Base-by-base conservation (phyloP, 352 stramenopile species). In the Pythium monospermum region DNA sequence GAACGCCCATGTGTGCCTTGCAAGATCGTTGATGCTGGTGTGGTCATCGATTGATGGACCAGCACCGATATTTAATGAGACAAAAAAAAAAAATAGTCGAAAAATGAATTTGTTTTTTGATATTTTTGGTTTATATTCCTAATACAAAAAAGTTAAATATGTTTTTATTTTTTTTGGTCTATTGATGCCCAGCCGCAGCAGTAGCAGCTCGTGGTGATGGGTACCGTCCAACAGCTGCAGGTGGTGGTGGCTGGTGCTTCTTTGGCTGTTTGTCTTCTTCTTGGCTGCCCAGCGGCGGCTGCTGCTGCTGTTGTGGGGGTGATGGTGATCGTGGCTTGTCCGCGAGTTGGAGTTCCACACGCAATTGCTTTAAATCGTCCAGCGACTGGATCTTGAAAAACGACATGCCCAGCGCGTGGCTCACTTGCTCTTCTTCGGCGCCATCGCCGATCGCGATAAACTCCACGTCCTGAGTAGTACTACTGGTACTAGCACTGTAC, bases 401-500 rank as follows among this genome's bases (percentile, higher is more conserved):
- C 44, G 71, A 55, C 23, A 92, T 73, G 42, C 76, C 82, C 10
- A 88, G 70, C 15, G 62, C 66, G 11, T 66, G 66, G 28, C 79
- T 91, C 42, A 87, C 79, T 26, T 84, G 71, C 59, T 92, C 76
- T 61, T 92, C 82, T 51, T 92, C 82, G 15, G 76, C 61, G 4
- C 82, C 82, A 53, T 91, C 82, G 13, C 82, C 82, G 37, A 92
- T 83, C 4, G 75, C 82, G 16, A 91, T 53, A 49, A 89, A 92
- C 52, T 90, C 76, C 10, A 83, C 68, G 28, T 68, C 59, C 2
- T 50, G 16, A 22, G 42, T 38, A 2, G 36, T n/a, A 8, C 6
- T 18, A 31, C 18, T n/a, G 30, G n/a, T 10, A 21, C 6, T 38
- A 23, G 36, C 27, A 0, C 30, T 13, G 55, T 84, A 87, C 43